These are phyloP conservation scores for Trichoderma lentiforme DNA, from an alignment of 2,329 filamentous ascomycete genomes.

Conservation along the genomic window DNA sequence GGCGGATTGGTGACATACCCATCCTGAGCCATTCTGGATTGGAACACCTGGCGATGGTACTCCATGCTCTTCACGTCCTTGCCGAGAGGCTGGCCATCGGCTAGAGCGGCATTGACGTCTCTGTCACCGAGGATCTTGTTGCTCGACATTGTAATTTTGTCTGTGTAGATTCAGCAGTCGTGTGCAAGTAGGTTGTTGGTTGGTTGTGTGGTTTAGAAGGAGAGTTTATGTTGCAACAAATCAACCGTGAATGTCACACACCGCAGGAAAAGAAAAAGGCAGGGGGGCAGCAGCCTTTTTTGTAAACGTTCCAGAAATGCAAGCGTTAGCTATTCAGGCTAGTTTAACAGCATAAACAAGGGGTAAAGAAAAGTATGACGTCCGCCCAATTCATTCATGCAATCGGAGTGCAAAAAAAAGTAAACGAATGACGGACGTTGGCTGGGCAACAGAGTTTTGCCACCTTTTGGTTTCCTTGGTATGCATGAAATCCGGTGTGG, in stretches of 20 bases:
- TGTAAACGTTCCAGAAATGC: background rate
- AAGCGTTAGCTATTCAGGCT: background rate
- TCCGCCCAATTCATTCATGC: background rate
- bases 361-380: background rate
- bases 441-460: background rate
- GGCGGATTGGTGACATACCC: conserved; percentile 47
- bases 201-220: background rate
- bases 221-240: background rate
- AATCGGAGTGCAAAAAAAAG: background rate
- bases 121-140: conserved; percentile 61
- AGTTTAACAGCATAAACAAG: background rate
- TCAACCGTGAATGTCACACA: background rate
- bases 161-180: conserved; percentile 31
- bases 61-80: conserved; percentile 59
- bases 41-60: conserved; percentile 72
- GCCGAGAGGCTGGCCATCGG: conserved; percentile 23
- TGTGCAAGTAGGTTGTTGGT: background rate
- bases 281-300: background rate
- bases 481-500: conserved; percentile 11
- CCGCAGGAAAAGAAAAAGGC: background rate
- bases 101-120: conserved; percentile 59
- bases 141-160: conserved; percentile 48
- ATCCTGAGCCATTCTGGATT: conserved; percentile 66
- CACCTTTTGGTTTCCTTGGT: background rate
- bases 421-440: conserved; percentile 14